phyloP scores from a whole-genome alignment of 371 early-diverging fungal species.

The Sporodiniella umbellata region DNA sequence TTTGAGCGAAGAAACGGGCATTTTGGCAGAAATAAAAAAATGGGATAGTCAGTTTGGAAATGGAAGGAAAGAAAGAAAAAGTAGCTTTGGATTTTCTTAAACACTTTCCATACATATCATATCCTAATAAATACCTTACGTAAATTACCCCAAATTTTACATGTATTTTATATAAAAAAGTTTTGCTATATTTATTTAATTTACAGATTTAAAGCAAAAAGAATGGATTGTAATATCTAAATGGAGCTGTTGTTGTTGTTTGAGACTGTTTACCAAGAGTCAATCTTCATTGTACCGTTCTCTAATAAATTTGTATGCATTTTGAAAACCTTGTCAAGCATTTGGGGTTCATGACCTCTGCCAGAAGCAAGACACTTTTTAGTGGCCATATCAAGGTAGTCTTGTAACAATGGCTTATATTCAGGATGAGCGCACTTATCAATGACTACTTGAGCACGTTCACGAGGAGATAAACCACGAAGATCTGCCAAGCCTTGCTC shows the following conservation, averaged over 20 bases:
- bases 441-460: slow-evolving; percentile 50
- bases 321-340: slow-evolving; percentile 56
- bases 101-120: too few species aligned
- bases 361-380: slow-evolving; percentile 49
- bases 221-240: too few species aligned
- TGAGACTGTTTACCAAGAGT: slow-evolving; percentile 39
- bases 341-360: slow-evolving; percentile 53
- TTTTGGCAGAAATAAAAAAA: slow-evolving; percentile 79
- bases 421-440: slow-evolving; percentile 56
- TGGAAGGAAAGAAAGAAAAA: slow-evolving; percentile 47
- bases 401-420: slow-evolving; percentile 45
- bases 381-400: slow-evolving; percentile 49
- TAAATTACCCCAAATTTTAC: too few species aligned
- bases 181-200: too few species aligned
- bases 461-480: slow-evolving; percentile 51
- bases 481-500: slow-evolving; percentile 56
- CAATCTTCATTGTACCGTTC: slow-evolving; percentile 55
- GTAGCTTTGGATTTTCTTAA: slow-evolving; percentile 33
- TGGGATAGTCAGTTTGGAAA: slow-evolving; percentile 90
- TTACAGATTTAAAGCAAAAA: too few species aligned
- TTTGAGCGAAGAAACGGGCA: slow-evolving; percentile 83
- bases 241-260: too few species aligned
- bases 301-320: slow-evolving; percentile 53
- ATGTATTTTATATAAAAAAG: too few species aligned
- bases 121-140: too few species aligned